Evolutionary conservation across 129 eudicot genomes (phyloP).

Genomic region (Arctium lappa): DNA sequence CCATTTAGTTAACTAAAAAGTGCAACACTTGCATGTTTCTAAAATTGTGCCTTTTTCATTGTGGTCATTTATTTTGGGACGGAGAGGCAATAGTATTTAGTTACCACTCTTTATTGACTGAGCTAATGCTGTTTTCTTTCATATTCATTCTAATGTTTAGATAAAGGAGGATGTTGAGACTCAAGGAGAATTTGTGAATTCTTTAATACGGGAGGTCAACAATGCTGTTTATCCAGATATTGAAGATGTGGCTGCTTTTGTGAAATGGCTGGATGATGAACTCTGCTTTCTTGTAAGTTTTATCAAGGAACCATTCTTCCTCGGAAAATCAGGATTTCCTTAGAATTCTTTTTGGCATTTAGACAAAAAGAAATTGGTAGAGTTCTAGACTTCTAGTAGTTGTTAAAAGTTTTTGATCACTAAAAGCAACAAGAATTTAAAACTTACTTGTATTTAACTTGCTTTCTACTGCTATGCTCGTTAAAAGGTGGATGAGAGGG

Average conservation of each 20-base stretch:
- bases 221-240: slow-evolving; percentile 69
- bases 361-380: neutral
- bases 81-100: neutral
- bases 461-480: neutral
- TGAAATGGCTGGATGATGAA: slow-evolving; percentile 98
- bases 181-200: slow-evolving; percentile 93
- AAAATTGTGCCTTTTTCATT: neutral
- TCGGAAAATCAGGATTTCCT: neutral
- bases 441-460: neutral
- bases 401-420: neutral
- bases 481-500: slow-evolving; percentile 88
- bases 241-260: slow-evolving; percentile 89
- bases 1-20: neutral
- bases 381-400: neutral
- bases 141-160: slow-evolving; percentile 30
- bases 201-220: slow-evolving; percentile 78
- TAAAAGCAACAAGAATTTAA: neutral
- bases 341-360: neutral
- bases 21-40: neutral
- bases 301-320: neutral
- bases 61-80: neutral
- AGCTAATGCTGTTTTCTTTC: neutral
- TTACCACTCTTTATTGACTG: neutral
- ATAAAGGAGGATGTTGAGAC: slow-evolving; percentile 96
- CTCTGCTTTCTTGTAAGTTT: slow-evolving; percentile 86